Conservation (phyloP, 495 filamentous ascomycete genomes). For the Antarctomyces pellizariae region DNA sequence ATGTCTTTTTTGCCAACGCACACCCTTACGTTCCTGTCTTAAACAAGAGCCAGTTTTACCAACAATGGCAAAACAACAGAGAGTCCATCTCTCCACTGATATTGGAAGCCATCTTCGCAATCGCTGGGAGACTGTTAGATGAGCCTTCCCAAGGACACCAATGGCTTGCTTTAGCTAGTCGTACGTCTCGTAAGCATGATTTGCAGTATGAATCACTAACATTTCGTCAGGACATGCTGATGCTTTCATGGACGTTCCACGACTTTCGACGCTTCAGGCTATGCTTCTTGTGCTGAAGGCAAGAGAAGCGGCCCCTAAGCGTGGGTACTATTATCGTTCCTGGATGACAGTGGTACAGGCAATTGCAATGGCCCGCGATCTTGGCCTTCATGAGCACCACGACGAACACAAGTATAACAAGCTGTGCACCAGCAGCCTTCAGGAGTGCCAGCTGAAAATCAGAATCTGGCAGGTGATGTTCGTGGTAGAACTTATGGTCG, state of each 20-base stretch:
- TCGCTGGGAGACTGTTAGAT: constrained; percentile 60
- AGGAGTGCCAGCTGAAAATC: constrained; percentile 65
- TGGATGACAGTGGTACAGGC: constrained; percentile 94
- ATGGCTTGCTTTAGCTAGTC: constrained; percentile 82
- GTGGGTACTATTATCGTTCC: constrained; percentile 90
- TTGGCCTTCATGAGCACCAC: constrained; percentile 76
- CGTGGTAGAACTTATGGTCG: constrained; percentile 78
- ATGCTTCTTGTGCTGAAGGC: constrained; percentile 77
- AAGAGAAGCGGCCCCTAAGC: constrained; percentile 69
- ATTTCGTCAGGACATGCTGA: constrained; percentile 56
- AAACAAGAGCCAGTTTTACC: constrained; percentile 63
- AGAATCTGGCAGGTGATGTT: constrained; percentile 84
- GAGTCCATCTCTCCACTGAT: constrained; percentile 77
- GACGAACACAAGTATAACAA: constrained; percentile 48
- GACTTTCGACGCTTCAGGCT: constrained; percentile 84
- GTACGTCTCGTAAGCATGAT: constrained; percentile 25
- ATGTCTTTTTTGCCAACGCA: constrained; percentile 77
- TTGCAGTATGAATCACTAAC: constrained; percentile 7
- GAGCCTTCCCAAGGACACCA: constrained; percentile 69
- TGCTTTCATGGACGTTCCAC: constrained; percentile 85
- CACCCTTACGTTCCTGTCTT: constrained; percentile 94
- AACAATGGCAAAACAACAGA: constrained; percentile 76
- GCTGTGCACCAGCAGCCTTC: constrained; percentile 37
- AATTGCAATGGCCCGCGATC: constrained; percentile 79
- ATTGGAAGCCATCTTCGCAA: constrained; percentile 89